Evolutionary conservation across 805 yeast genomes (phyloP).

Genomic region (Starmerella roubikii): DNA sequence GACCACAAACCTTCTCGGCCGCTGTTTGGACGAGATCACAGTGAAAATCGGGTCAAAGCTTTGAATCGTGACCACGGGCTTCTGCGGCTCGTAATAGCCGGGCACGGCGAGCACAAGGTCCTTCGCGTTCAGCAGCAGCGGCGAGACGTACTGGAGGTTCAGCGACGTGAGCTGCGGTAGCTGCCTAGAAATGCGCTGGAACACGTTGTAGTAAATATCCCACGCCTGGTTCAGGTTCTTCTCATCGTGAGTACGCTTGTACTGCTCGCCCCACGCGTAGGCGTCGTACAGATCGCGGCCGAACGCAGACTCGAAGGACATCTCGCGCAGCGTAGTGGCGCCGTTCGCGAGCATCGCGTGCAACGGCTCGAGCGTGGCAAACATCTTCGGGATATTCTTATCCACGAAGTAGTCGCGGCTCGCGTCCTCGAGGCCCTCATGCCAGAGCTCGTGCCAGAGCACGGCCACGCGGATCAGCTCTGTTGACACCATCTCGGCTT

Average conservation of each 20-base stretch:
- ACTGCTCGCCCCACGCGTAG: conserved; percentile 81
- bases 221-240: conserved; percentile 91
- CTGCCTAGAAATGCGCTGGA: conserved; percentile 79
- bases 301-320: conserved; percentile 82
- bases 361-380: conserved; percentile 74
- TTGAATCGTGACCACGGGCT: conserved; percentile 56
- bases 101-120: conserved; percentile 84
- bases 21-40: conserved; percentile 87
- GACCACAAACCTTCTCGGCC: conserved; percentile 74
- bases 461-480: conserved; percentile 92
- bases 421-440: conserved; percentile 94
- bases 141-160: conserved; percentile 88
- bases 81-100: conserved; percentile 81
- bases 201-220: conserved; percentile 91
- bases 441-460: conserved; percentile 96
- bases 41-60: conserved; percentile 71
- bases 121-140: conserved; percentile 62
- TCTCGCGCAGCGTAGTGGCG: conserved; percentile 85
- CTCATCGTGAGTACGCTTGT: conserved; percentile 69
- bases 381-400: conserved; percentile 89
- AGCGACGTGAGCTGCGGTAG: conserved; percentile 73
- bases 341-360: conserved; percentile 71
- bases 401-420: conserved; percentile 87
- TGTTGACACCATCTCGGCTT: conserved; percentile 85
- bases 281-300: conserved; percentile 91